A percentile compares a stretch with the other conserved stretches of the same genome.
Evolutionary conservation across 2,329 filamentous ascomycete species (phyloP).

Genomic region (Fusarium tanahbumbuense): DNA sequence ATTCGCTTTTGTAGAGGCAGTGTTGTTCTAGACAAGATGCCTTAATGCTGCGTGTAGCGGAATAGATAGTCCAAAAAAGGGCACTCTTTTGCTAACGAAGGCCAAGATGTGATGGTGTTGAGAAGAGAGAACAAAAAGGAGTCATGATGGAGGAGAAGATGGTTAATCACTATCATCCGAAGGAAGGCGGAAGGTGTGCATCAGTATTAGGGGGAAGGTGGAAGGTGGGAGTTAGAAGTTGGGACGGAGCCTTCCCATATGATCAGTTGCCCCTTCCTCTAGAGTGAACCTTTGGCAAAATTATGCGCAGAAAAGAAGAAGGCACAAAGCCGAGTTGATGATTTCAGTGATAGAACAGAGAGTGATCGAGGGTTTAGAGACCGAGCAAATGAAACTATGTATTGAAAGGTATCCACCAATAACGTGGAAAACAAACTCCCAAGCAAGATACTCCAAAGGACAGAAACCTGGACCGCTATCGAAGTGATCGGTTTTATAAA

Average conservation of each 20-base stretch:
- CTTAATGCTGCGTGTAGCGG: slow-evolving; percentile 45
- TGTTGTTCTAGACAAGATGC: slow-evolving; percentile 38
- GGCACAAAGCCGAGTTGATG: not conserved
- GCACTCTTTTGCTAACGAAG: slow-evolving; percentile 28
- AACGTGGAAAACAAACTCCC: slow-evolving; percentile 24
- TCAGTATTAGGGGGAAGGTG: not conserved
- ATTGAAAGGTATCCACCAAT: slow-evolving; percentile 34
- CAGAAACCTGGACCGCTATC: not conserved
- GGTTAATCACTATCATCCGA: not conserved
- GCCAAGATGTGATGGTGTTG: slow-evolving; percentile 33
- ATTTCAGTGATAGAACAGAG: not conserved
- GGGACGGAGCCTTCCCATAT: not conserved
- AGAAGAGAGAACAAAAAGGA: slow-evolving; percentile 3
- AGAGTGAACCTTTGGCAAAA: not conserved
- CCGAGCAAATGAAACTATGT: not conserved
- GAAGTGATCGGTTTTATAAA: not conserved
- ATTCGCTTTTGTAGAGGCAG: slow-evolving; percentile 27
- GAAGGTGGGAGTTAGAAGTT: not conserved
- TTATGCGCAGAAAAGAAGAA: not conserved
- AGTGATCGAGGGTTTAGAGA: not conserved
- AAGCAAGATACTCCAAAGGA: not conserved
- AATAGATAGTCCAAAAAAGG: slow-evolving; percentile 46
- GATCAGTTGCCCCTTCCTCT: not conserved
- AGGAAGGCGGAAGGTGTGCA: slow-evolving; percentile 1
- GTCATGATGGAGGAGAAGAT: not conserved